These are phyloP conservation scores for Spathaspora sp. DNA, from an alignment of 805 yeast species.

Conservation along the genomic window DNA sequence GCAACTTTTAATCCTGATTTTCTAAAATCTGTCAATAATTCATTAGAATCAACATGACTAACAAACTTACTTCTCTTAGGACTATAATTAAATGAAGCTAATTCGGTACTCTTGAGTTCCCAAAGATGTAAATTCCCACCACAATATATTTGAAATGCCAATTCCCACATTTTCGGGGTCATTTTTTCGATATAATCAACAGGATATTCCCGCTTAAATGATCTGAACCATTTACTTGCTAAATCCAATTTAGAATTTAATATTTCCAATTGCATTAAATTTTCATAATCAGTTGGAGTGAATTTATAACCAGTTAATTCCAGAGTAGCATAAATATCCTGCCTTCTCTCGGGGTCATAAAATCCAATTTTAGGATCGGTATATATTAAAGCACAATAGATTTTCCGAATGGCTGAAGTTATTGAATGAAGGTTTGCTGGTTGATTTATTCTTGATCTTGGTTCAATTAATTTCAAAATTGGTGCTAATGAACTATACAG, in stretches of 20 bases:
- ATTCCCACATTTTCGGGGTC: conserved; percentile 34
- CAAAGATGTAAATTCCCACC: conserved; percentile 33
- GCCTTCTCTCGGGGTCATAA: conserved; percentile 16
- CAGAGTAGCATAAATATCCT: conserved; percentile 12
- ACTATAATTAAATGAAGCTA: conserved; percentile 5
- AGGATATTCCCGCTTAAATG: conserved; percentile 23
- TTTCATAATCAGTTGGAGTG: conserved; percentile 31
- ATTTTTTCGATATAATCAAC: conserved; percentile 12
- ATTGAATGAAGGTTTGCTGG: conserved; percentile 11
- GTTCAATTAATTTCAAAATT: conserved; percentile 2
- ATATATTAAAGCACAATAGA: conserved; percentile 23
- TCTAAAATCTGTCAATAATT: conserved; percentile 2
- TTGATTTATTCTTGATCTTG: neutral
- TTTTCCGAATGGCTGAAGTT: conserved; percentile 15
- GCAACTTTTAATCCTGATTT: conserved; percentile 8
- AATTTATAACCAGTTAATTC: conserved; percentile 14
- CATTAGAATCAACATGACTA: neutral
- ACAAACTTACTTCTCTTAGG: neutral
- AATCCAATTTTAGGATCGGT: conserved; percentile 12
- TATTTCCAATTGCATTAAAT: conserved; percentile 32
- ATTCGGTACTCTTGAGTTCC: conserved; percentile 20
- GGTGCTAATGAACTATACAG: conserved; percentile 3
- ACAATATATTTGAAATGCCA: conserved; percentile 26
- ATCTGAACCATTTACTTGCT: conserved; percentile 36
- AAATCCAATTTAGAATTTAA: conserved; percentile 35